These are phyloP conservation scores for Trichophyton benhamiae DNA, from an alignment of 2,329 filamentous ascomycete genomes.

Conservation along the genomic window DNA sequence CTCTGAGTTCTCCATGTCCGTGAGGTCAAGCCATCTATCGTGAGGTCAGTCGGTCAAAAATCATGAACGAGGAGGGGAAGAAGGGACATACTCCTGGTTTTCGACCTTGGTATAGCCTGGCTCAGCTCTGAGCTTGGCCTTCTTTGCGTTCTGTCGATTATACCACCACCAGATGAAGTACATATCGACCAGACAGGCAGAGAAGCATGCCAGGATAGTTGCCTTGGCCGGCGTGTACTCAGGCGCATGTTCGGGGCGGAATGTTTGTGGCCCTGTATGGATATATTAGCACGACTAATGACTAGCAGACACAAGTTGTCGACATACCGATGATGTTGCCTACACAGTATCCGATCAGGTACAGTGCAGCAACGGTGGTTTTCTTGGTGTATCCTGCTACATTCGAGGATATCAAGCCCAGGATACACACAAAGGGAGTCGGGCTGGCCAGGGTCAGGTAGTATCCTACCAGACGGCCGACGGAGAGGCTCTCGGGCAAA, in stretches of 20 bases:
- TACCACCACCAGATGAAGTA: conserved; percentile 54
- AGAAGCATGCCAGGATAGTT: conserved; percentile 20
- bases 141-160: conserved; percentile 46
- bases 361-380: conserved; percentile 40
- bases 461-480: conserved; percentile 50
- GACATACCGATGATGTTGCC: conserved; percentile 45
- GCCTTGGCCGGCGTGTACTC: conserved; percentile 26
- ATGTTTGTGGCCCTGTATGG: conserved; percentile 39
- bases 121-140: conserved; percentile 40
- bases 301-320: background rate
- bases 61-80: background rate
- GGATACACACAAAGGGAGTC: conserved; percentile 50
- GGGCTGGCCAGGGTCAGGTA: conserved; percentile 52
- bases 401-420: conserved; percentile 53
- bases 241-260: conserved; percentile 41
- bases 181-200: conserved; percentile 37
- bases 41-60: background rate
- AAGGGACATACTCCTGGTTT: conserved; percentile 48
- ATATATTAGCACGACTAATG: background rate
- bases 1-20: conserved; percentile 53
- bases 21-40: conserved; percentile 46
- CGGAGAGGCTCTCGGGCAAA: conserved; percentile 45
- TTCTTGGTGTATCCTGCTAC: conserved; percentile 44
- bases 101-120: conserved; percentile 49
- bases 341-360: conserved; percentile 37